phyloP scores from a whole-genome alignment of 352 stramenopile species.

The Halophytophthora polymorphica region DNA sequence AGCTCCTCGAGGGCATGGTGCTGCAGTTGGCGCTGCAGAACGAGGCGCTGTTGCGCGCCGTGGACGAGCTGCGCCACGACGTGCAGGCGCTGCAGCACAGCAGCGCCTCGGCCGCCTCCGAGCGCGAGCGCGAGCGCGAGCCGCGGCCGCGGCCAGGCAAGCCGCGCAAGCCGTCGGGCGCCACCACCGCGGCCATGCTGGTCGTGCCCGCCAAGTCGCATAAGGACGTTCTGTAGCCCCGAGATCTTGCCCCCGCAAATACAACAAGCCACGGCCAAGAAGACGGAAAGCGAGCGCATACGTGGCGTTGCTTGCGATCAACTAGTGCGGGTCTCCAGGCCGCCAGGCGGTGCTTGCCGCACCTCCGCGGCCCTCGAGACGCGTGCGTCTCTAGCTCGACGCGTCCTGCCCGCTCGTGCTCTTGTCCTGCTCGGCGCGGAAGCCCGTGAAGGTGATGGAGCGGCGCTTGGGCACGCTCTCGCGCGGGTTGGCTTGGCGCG shows the following conservation, averaged over 20 bases:
- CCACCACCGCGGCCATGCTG: not conserved
- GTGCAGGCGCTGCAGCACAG: slow-evolving; percentile 20
- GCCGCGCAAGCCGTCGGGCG: not conserved
- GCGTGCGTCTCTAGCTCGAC: no score
- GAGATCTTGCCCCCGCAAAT: no score
- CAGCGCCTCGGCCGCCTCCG: slow-evolving; percentile 2
- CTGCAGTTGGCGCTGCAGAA: slow-evolving; percentile 58
- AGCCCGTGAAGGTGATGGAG: slow-evolving; percentile 77
- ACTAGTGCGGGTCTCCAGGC: no score
- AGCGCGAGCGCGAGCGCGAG: slow-evolving; percentile 8
- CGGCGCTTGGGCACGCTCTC: slow-evolving; percentile 56
- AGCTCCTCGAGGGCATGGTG: slow-evolving; percentile 50
- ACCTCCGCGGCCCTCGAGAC: no score
- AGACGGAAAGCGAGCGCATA: no score
- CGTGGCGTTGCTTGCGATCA: no score
- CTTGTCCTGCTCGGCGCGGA: slow-evolving; percentile 28
- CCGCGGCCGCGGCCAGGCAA: slow-evolving; percentile 1
- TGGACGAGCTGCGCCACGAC: slow-evolving; percentile 42
- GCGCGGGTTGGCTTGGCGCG: slow-evolving; percentile 40
- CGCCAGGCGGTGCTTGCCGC: no score
- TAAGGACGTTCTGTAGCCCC: not conserved
- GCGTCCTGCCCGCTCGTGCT: slow-evolving; percentile 21
- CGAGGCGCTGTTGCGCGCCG: slow-evolving; percentile 39
- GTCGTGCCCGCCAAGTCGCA: not conserved
- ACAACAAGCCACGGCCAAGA: no score